Base-by-base conservation (phyloP, 1,284 basidiomycete genomes). In the Tausonia pullulans region DNA sequence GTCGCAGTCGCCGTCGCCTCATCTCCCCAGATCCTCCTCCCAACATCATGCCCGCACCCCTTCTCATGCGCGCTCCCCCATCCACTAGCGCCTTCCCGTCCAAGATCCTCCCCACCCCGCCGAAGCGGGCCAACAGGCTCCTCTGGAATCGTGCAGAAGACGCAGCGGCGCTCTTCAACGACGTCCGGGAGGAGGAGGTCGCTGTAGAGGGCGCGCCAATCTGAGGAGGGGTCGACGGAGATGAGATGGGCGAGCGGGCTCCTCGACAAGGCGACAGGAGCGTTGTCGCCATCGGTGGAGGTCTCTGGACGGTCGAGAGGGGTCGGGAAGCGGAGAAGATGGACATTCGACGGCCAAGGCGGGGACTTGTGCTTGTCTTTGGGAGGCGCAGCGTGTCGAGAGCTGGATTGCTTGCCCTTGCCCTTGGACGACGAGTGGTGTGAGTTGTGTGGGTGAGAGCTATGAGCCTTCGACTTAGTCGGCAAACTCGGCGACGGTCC, bases 21-120 rank as follows among this genome's bases (percentile, higher is more conserved):
- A 45, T 66, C 64, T 2, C 74, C 74, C 76, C 76, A 77, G 0
- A 68, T 67, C n/a, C 44, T n/a, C 45, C 73, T 66, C 3, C 75
- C 75, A 1, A 76, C 51, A 57, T 68, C 4, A 69, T 78, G 77
- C 5, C 77, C 76, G 66, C 77, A 78, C 1, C 73, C 75, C 1
- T 63, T 45, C 57, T 63, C 66, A 67, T 78, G 77, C 50, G 71
- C 69, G 59, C 58, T 62, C 58, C 74, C 27, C 72, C 74, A 11
- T 74, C 74, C 49, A 71, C 67, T 58, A 74, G 71, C 52, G 68
- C 69, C 1, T 74, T 75, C 0, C 76, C 75, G 43, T 56, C 61
- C 39, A 75, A 65, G 8, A 74, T 68, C 60, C 72, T 74, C n/a
- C 70, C 60, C 59, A 49, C 64, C 50, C 49, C 64, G 11, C 60